Conservation (phyloP, 768 basidiomycete genomes). For the Kwoniella newhampshirensis region DNA sequence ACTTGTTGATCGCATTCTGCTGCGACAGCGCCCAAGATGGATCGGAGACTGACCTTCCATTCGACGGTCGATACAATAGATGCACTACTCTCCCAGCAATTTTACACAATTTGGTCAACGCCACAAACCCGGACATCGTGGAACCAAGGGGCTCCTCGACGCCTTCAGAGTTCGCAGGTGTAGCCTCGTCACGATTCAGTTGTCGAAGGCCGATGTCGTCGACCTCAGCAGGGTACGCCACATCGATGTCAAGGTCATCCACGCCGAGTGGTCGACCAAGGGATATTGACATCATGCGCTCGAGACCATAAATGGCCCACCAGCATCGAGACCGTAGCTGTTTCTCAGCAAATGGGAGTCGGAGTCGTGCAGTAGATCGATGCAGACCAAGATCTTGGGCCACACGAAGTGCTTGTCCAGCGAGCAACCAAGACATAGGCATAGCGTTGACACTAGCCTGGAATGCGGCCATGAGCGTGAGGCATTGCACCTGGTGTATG, state of each 20-base stretch:
- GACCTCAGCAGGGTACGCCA: slow-evolving; percentile 75
- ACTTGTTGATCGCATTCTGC: slow-evolving; percentile 72
- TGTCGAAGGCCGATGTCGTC: slow-evolving; percentile 78
- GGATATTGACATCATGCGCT: slow-evolving; percentile 77
- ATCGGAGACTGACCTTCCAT: slow-evolving; percentile 62
- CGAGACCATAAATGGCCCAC: slow-evolving; percentile 90
- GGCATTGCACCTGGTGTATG: slow-evolving; percentile 83
- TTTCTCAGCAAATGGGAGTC: slow-evolving; percentile 72
- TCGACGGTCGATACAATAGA: slow-evolving; percentile 38
- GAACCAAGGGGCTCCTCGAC: slow-evolving; percentile 54
- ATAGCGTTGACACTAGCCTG: slow-evolving; percentile 89
- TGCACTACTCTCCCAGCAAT: slow-evolving; percentile 65
- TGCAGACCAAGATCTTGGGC: slow-evolving; percentile 91
- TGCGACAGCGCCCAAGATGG: slow-evolving; percentile 72
- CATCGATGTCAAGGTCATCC: slow-evolving; percentile 87
- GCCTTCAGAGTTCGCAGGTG: slow-evolving; percentile 46
- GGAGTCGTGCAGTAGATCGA: slow-evolving; percentile 75
- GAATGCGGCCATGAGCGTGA: slow-evolving; percentile 81
- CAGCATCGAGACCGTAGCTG: slow-evolving; percentile 87
- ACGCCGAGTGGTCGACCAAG: slow-evolving; percentile 84
- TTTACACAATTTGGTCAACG: slow-evolving; percentile 74
- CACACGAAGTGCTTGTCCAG: slow-evolving; percentile 83
- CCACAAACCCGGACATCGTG: slow-evolving; percentile 78
- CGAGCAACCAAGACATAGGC: slow-evolving; percentile 88
- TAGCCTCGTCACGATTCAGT: slow-evolving; percentile 56